These are phyloP conservation scores for Suhomyces faveliae DNA, from an alignment of 805 yeast species.

Conservation along the genomic window DNA sequence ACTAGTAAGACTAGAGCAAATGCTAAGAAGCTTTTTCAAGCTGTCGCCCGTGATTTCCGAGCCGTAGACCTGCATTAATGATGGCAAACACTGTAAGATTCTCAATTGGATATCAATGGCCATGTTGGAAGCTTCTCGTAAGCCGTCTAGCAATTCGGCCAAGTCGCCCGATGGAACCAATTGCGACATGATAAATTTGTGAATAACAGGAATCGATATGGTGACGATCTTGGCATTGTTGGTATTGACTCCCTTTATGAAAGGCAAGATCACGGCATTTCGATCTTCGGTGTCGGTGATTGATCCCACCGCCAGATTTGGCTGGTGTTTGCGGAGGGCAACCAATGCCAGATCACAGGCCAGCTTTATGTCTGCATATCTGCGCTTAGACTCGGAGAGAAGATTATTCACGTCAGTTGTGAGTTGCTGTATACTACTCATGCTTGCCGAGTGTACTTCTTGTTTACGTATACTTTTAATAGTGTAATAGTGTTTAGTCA, in stretches of 20 bases:
- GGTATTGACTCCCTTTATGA: constrained; percentile 68
- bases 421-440: constrained; percentile 45
- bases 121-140: constrained; percentile 69
- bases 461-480: neutral
- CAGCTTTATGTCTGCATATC: constrained; percentile 65
- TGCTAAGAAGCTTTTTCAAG: constrained; percentile 56
- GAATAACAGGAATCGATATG: constrained; percentile 69
- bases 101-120: constrained; percentile 84
- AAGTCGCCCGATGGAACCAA: constrained; percentile 55
- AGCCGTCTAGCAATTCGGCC: constrained; percentile 59
- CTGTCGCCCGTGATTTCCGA: constrained; percentile 51
- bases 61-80: constrained; percentile 64
- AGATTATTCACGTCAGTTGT: constrained; percentile 58
- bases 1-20: constrained; percentile 71
- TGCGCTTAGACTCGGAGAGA: constrained; percentile 67
- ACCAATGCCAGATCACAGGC: constrained; percentile 29
- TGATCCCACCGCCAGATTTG: constrained; percentile 18
- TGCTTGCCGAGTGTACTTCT: constrained; percentile 4
- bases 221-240: constrained; percentile 72
- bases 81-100: constrained; percentile 78
- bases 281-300: constrained; percentile 41
- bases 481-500: neutral
- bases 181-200: constrained; percentile 52
- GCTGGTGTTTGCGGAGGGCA: constrained; percentile 14
- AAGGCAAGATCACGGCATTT: constrained; percentile 45